Evolutionary conservation across 495 filamentous ascomycete species (phyloP).

Genomic region (Astrothelium macrocarpum): DNA sequence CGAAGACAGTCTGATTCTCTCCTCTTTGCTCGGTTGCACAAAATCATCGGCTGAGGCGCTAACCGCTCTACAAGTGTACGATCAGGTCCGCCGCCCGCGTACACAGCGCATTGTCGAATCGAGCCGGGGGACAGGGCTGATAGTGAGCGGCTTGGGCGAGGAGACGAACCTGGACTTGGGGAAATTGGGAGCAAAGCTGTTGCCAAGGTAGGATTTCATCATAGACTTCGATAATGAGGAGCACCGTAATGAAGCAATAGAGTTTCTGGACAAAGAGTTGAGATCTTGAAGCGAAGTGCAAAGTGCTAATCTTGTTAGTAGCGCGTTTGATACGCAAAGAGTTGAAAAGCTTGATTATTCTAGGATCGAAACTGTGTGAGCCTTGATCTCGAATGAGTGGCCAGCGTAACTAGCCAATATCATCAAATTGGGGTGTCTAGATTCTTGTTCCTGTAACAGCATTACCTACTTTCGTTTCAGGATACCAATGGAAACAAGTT

Average conservation of each 20-base stretch:
- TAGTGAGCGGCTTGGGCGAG: slow-evolving; percentile 11
- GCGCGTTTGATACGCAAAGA: too few species aligned
- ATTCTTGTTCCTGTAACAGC: too few species aligned
- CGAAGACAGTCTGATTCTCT: slow-evolving; percentile 55
- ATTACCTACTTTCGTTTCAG: too few species aligned
- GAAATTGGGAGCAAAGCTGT: slow-evolving; percentile 5
- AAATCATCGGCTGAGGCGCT: slow-evolving; percentile 32
- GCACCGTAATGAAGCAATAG: slow-evolving; percentile 6
- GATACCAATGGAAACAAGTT: too few species aligned
- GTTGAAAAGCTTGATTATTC: too few species aligned
- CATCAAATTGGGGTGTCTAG: too few species aligned
- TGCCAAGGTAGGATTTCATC: slow-evolving; percentile 13
- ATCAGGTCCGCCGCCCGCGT: slow-evolving; percentile 45
- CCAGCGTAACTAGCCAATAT: too few species aligned
- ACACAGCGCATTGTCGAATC: slow-evolving; percentile 33
- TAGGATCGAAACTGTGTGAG: too few species aligned
- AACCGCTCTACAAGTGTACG: slow-evolving; percentile 51
- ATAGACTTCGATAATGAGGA: slow-evolving; percentile 12
- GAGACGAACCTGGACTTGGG: slow-evolving; percentile 9
- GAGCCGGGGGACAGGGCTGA: slow-evolving; percentile 34
- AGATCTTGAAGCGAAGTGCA: background rate
- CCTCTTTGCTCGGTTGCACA: slow-evolving; percentile 42
- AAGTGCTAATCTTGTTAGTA: too few species aligned
- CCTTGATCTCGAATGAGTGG: too few species aligned
- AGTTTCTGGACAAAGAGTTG: slow-evolving; percentile 7